These are phyloP conservation scores for Yamadazyma nakazawae DNA, from an alignment of 805 yeast genomes.

Conservation along the genomic window DNA sequence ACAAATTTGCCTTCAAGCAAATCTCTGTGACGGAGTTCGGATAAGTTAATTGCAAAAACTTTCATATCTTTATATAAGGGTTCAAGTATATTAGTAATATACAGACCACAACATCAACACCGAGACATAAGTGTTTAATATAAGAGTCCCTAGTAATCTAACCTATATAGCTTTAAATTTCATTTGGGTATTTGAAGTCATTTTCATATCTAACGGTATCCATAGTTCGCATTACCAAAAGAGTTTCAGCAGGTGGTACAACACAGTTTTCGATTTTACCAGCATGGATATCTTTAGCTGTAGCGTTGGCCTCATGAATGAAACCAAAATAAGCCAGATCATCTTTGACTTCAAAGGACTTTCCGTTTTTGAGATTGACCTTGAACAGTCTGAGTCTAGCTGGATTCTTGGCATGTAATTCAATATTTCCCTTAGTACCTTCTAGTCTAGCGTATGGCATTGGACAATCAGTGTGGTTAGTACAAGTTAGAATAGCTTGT, in stretches of 20 bases:
- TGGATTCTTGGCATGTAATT: constrained; percentile 28
- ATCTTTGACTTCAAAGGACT: constrained; percentile 27
- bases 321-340: constrained; percentile 45
- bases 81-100: no score
- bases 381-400: constrained; percentile 27
- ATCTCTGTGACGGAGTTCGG: no score
- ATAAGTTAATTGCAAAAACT: no score
- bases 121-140: no score
- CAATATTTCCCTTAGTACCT: constrained; percentile 31
- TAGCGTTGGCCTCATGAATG: constrained; percentile 55
- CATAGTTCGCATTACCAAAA: constrained; percentile 46
- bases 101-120: no score
- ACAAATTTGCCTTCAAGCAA: no score
- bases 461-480: constrained; percentile 26
- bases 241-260: constrained; percentile 45
- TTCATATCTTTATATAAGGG: no score
- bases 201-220: constrained; percentile 44
- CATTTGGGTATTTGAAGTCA: constrained; percentile 42
- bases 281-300: constrained; percentile 41
- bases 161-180: not conserved
- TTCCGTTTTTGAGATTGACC: constrained; percentile 28
- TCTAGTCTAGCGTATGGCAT: constrained; percentile 31
- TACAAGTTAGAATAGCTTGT: constrained; percentile 37
- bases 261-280: constrained; percentile 36
- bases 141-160: no score